Evolutionary conservation across 768 basidiomycete genomes (phyloP).

Genomic region (Suillus lakei): DNA sequence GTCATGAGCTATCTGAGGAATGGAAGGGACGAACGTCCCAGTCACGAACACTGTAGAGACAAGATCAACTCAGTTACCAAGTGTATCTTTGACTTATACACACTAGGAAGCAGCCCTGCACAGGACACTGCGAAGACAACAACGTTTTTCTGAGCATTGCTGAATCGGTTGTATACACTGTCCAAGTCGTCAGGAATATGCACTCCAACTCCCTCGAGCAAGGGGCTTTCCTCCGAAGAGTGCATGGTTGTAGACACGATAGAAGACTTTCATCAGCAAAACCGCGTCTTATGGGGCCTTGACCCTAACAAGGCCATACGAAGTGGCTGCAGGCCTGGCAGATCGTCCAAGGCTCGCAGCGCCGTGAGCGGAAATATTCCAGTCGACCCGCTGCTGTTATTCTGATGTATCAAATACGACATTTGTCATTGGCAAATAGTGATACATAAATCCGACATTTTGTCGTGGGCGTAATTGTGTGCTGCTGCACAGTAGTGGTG

Average conservation of each 20-base stretch:
- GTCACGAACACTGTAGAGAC: conserved; percentile 29
- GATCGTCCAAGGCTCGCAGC: background rate
- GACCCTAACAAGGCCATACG: background rate
- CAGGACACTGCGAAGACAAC: conserved; percentile 60
- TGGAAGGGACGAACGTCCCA: conserved; percentile 41
- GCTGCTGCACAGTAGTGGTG: too few species aligned
- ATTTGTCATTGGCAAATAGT: too few species aligned
- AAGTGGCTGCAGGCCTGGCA: background rate
- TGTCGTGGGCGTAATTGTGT: too few species aligned
- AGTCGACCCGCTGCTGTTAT: background rate
- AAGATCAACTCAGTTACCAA: background rate
- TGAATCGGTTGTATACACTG: conserved; percentile 44
- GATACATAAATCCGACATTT: too few species aligned
- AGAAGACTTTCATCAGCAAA: background rate
- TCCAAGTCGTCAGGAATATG: background rate
- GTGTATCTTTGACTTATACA: conserved; percentile 18
- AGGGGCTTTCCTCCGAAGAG: conserved; percentile 10
- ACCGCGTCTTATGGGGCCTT: background rate
- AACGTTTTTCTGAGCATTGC: conserved; percentile 46
- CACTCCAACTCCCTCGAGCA: background rate
- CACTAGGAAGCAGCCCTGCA: conserved; percentile 64
- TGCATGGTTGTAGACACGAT: background rate
- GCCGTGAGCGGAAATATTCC: background rate
- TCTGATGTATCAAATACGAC: too few species aligned
- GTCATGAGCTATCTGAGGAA: conserved; percentile 40